Percentiles rank a stretch among this genome's conserved stretches.
phyloP scores from a whole-genome alignment of 208 protist species.

The Acanthamoeba healyi region DNA sequence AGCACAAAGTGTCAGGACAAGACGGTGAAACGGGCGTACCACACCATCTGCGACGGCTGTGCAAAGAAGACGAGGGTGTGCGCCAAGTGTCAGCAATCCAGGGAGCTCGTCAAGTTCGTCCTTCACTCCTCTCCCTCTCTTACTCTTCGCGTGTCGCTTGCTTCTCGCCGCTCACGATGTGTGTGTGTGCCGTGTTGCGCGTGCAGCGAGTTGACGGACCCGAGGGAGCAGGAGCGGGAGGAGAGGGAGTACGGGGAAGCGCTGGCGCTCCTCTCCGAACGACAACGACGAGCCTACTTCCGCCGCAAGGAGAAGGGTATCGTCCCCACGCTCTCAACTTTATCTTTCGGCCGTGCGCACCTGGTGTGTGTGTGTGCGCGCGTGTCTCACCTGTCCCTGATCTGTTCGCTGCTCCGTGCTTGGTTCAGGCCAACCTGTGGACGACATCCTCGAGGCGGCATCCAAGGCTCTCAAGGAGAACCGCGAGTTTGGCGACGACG shows the following conservation, averaged over 20 bases:
- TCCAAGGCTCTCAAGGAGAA: constrained; percentile 73
- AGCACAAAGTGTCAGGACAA: constrained; percentile 84
- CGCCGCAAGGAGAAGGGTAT: constrained; percentile 79
- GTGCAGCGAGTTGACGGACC: constrained; percentile 62
- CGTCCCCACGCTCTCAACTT: not conserved
- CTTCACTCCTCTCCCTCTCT: not conserved
- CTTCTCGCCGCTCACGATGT: not conserved
- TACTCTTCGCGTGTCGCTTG: constrained; percentile 28
- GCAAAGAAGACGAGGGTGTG: constrained; percentile 82
- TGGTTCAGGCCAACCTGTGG: constrained; percentile 58
- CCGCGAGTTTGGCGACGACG: too few species aligned
- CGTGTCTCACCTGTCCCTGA: not conserved
- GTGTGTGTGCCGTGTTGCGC: constrained; percentile 42
- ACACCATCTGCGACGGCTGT: constrained; percentile 87
- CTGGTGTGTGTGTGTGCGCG: not conserved
- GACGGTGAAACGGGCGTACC: constrained; percentile 87
- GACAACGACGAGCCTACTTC: constrained; percentile 86
- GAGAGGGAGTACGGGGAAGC: constrained; percentile 76
- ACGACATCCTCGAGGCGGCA: constrained; percentile 79
- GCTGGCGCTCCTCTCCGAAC: constrained; percentile 83
- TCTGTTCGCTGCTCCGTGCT: not conserved
- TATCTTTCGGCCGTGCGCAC: not conserved
- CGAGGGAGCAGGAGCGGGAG: constrained; percentile 70
- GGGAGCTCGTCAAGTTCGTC: constrained; percentile 86
- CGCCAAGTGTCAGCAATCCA: constrained; percentile 87